Evolutionary conservation across 2,329 filamentous ascomycete genomes (phyloP).

Genomic region (Paraconiothyrium sp.): DNA sequence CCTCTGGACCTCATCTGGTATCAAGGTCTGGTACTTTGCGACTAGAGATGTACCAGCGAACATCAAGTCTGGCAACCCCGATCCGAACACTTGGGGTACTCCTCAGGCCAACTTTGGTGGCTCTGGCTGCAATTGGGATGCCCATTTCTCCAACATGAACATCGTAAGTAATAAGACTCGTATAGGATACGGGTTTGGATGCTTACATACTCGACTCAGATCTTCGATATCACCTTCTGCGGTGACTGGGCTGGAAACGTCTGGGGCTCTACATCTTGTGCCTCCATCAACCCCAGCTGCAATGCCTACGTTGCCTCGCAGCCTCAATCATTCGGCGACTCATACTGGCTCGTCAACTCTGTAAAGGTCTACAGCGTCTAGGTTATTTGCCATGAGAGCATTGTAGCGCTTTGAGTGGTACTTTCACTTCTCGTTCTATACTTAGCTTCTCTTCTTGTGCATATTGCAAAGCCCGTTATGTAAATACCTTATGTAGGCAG

Average conservation of each 20-base stretch:
- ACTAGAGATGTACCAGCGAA: conserved; percentile 53
- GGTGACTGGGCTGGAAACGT: conserved; percentile 64
- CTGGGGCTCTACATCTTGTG: conserved; percentile 48
- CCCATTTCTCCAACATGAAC: conserved; percentile 48
- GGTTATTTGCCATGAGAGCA: not conserved
- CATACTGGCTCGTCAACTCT: conserved; percentile 53
- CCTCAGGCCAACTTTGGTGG: conserved; percentile 51
- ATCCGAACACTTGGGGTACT: conserved; percentile 54
- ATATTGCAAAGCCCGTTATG: not conserved
- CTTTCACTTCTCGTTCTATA: conserved; percentile 11
- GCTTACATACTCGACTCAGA: conserved; percentile 19
- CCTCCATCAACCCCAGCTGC: conserved; percentile 44
- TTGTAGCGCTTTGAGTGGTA: not conserved
- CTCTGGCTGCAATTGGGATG: conserved; percentile 49
- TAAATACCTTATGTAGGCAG: conserved; percentile 1
- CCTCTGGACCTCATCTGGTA: conserved; percentile 52
- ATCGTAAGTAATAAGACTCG: conserved; percentile 38
- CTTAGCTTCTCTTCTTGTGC: conserved; percentile 9
- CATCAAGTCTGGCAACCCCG: conserved; percentile 51
- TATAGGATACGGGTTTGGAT: not conserved
- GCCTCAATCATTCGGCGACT: conserved; percentile 49
- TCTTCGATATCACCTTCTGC: conserved; percentile 65
- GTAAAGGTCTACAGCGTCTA: conserved; percentile 50
- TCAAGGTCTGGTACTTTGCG: conserved; percentile 60
- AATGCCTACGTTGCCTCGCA: conserved; percentile 50